Evolutionary conservation across 164 flowering plant species (phyloP).

Genomic region (Magnolia officinalis): DNA sequence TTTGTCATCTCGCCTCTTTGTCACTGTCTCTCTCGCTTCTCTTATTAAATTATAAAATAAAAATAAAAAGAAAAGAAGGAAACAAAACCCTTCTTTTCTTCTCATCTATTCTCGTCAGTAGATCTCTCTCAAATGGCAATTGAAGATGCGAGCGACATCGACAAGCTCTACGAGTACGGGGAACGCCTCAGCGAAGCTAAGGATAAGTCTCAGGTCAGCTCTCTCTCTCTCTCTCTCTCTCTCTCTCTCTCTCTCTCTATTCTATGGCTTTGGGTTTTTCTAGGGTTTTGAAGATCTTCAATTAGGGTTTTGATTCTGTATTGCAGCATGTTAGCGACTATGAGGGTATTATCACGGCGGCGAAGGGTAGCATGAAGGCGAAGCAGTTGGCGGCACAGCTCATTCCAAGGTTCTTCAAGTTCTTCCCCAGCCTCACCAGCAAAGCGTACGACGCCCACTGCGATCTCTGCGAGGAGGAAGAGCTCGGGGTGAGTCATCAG

Average conservation of each 20-base stretch:
- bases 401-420: slow-evolving; percentile 88
- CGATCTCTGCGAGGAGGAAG: slow-evolving; percentile 86
- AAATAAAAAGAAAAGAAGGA: too few species aligned
- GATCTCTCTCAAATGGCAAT: slow-evolving; percentile 9
- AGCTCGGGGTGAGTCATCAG: slow-evolving; percentile 64
- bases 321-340: slow-evolving; percentile 73
- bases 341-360: slow-evolving; percentile 68
- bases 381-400: slow-evolving; percentile 92
- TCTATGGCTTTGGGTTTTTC: not conserved
- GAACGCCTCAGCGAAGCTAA: slow-evolving; percentile 86
- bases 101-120: too few species aligned
- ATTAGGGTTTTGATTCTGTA: not conserved
- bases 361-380: slow-evolving; percentile 72
- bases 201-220: slow-evolving; percentile 79
- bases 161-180: slow-evolving; percentile 89
- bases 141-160: slow-evolving; percentile 72
- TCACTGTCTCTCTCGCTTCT: too few species aligned
- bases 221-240: not conserved
- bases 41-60: too few species aligned
- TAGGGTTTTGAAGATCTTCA: not conserved
- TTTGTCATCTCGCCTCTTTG: too few species aligned
- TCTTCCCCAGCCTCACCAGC: slow-evolving; percentile 58
- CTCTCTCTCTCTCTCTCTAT: not conserved
- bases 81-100: too few species aligned
- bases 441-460: slow-evolving; percentile 63